Base-by-base conservation (phyloP, 2,329 filamentous ascomycete species). In the Xylariaceae sp. region DNA sequence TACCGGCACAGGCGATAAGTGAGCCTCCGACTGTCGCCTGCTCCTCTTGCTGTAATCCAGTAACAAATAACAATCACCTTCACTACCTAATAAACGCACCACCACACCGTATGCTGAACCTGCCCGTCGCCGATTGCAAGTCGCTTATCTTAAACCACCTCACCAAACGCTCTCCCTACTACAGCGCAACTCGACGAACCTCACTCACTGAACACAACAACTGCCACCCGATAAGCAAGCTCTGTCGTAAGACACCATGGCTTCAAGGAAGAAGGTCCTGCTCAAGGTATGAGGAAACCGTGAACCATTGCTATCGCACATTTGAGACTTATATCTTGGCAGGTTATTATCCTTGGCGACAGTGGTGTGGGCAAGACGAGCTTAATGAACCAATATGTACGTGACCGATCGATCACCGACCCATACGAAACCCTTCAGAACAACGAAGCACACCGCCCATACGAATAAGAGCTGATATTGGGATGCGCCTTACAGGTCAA, bases 351-450 rank as follows among this genome's bases (percentile, higher is more conserved):
- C 72, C 85, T 98, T 60, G 93, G 93, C 61, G 93, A 98, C 71
- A 97, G 92, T 71, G 93, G 93, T 73, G 93, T 98, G 53, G 93
- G 93, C 68, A 98, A 98, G 80, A 98, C 93, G 51, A 96, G 90
- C 72, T 83, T 98, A 81, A 98, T 98, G 93, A 98, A 98, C 75
- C 93, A 98, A 97, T 98, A 97, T 88, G 93, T 97, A 83, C 69
- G 87, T 59, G 42, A n/a, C 40, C 44, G 22, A 51, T 46, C 16
- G 22, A 16, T 10, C 41, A 29, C 29, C 33, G 19, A 10, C 23
- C 22, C 42, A 17, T 5, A 22, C 23, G 23, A 45, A 23, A 25
- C 23, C 39, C 6, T 17, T 16, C 36, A 27, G 11, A 39, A 10
- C 27, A 14, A 4, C 7, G 16, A 8, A 19, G 10, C 23, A 19